Base-by-base conservation (phyloP, 169 alveolate species). In the Plasmodium inui region DNA sequence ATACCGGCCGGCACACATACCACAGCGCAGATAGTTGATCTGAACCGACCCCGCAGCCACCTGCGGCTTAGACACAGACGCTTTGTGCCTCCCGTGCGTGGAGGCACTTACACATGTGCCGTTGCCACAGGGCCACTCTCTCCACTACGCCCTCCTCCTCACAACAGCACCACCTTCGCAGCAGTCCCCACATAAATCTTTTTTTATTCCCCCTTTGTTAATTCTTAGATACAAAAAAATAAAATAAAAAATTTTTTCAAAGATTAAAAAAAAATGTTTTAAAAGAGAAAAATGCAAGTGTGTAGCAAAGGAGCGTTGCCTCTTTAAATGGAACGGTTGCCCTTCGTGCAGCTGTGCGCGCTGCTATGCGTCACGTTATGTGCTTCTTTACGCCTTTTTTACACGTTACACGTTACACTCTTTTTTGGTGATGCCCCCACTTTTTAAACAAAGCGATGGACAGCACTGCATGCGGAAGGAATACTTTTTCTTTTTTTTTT, bases 151-250 rank as follows among this genome's bases (percentile, higher is more conserved):
- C 61, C 61, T 22, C 26, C 22, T 80, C n/a, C 61, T 12, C 30
- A n/a, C n/a, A n/a, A n/a, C n/a, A n/a, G n/a, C n/a, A 1, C 12
- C 30, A n/a, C n/a, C 17, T n/a, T 26, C 37, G 32, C 50, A 44
- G 34, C 46, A 34, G 22, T 7, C 26, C 10, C 22, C 19, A 32
- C 80, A 82, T 82, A 74, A 34, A 74, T 17, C 4, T 39, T 32
- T 82, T 17, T 41, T 17, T 82, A 39, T 39, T 5, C 39, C 39
- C 61, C 76, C 39, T 73, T 85, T 67, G 41, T 46, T 85, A 73
- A 85, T 85, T 85, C 61, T 73, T 85, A 85, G 93, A 85, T 85
- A 26, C 80, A 46, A 85, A 85, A 85, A 85, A 84, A 84, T 44
- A 84, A 73, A 39, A 67, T 28, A 85, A 41, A 85, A 32, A 22